These are phyloP conservation scores for Coelastrella sp. DNA, from an alignment of 139 green algal genomes.

Conservation along the genomic window DNA sequence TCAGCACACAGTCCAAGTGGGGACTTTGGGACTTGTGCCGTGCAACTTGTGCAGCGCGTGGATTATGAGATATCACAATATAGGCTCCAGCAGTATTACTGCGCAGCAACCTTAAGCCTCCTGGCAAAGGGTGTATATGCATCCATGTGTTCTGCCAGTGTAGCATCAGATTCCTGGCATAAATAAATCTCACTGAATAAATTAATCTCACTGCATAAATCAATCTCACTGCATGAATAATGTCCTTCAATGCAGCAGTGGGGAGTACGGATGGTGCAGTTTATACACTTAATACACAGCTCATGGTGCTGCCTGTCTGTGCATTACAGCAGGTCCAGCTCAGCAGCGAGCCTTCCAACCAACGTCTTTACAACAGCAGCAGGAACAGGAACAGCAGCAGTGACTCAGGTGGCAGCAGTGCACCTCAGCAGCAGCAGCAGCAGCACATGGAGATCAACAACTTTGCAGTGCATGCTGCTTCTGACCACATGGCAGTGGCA, in stretches of 20 bases:
- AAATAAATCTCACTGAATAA: too few species aligned
- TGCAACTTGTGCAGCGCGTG: too few species aligned
- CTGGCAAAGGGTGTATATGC: too few species aligned
- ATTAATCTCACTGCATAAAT: too few species aligned
- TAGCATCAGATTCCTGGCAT: too few species aligned
- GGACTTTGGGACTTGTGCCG: too few species aligned
- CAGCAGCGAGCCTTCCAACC: not conserved
- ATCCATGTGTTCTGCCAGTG: too few species aligned
- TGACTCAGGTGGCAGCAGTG: not conserved
- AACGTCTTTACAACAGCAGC: not conserved
- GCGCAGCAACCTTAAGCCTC: too few species aligned
- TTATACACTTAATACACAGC: not conserved
- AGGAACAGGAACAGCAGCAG: not conserved
- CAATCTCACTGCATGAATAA: not conserved
- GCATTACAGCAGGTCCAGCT: not conserved
- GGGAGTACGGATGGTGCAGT: not conserved
- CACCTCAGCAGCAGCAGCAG: not conserved
- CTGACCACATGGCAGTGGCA: conserved; percentile 5
- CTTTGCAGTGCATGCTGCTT: not conserved
- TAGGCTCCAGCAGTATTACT: too few species aligned
- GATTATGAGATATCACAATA: too few species aligned
- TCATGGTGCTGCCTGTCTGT: not conserved
- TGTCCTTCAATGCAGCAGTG: not conserved
- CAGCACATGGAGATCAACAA: not conserved
- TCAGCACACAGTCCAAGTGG: too few species aligned